Percentiles rank a stretch among this genome's conserved stretches.
These are phyloP conservation scores for Geranomyces michiganensis DNA, from an alignment of 192 early-diverging fungal genomes.

Conservation along the genomic window DNA sequence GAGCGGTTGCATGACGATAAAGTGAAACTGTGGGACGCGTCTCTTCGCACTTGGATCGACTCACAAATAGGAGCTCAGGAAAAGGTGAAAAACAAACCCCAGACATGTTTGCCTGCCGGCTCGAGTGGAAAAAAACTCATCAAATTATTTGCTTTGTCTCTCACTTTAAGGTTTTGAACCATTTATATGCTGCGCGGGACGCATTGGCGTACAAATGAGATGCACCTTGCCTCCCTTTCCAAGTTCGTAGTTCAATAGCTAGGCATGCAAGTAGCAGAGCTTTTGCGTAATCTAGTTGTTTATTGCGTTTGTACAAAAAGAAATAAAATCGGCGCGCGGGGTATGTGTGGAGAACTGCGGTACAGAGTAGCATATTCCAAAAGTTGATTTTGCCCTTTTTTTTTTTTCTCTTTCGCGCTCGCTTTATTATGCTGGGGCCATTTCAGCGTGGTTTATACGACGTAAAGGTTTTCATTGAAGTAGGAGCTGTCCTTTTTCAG, in stretches of 20 bases:
- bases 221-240: too few species aligned
- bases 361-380: too few species aligned
- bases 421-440: too few species aligned
- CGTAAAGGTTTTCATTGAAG: not conserved
- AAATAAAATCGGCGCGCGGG: too few species aligned
- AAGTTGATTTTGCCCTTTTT: too few species aligned
- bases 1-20: slow-evolving; percentile 31
- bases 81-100: slow-evolving; percentile 15
- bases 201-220: not conserved
- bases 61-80: slow-evolving; percentile 29
- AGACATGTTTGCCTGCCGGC: not conserved
- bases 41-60: slow-evolving; percentile 17
- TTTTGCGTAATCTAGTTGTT: too few species aligned
- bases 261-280: too few species aligned
- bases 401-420: too few species aligned
- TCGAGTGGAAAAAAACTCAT: not conserved
- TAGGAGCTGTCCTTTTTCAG: slow-evolving; percentile 37
- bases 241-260: too few species aligned
- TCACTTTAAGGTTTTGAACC: not conserved
- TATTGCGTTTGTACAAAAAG: too few species aligned
- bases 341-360: too few species aligned
- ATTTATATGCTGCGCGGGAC: slow-evolving; percentile 4
- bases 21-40: slow-evolving; percentile 4
- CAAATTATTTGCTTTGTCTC: not conserved
- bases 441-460: too few species aligned